phyloP scores from a whole-genome alignment of 1,284 basidiomycete genomes.

The Apiotrichum porosum region DNA sequence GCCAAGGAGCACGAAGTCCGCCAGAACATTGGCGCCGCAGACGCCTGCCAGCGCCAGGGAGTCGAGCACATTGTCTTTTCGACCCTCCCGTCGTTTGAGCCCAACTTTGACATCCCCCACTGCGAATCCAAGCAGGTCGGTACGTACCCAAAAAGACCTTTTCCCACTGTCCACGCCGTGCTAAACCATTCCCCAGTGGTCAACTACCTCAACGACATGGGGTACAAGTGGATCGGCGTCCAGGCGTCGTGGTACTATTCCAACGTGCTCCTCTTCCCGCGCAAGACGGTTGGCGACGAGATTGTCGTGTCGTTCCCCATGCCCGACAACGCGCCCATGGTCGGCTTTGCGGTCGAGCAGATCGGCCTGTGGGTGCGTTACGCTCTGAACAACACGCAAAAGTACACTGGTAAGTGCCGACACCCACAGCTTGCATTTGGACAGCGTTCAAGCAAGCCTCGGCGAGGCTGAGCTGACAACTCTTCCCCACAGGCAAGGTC shows the following conservation, averaged over 20 bases:
- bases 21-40: constrained; percentile 11
- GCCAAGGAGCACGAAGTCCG: constrained; percentile 14
- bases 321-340: constrained; percentile 11
- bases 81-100: constrained; percentile 1
- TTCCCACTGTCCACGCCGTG: not conserved
- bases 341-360: constrained; percentile 10
- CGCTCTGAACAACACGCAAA: constrained; percentile 6
- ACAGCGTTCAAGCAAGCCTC: too few species aligned
- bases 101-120: constrained; percentile 5
- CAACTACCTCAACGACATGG: not conserved
- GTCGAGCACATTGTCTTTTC: constrained; percentile 18
- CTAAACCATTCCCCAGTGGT: constrained; percentile 3
- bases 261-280: constrained; percentile 6
- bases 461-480: not conserved
- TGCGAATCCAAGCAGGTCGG: constrained; percentile 9
- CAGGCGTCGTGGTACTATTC: constrained; percentile 8
- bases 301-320: constrained; percentile 4
- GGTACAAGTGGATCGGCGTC: constrained; percentile 3
- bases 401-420: constrained; percentile 13
- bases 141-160: too few species aligned
- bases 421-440: too few species aligned
- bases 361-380: constrained; percentile 13
- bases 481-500: constrained; percentile 4
- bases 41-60: constrained; percentile 7
- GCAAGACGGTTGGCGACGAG: constrained; percentile 2